Base-by-base conservation (phyloP, 2,329 filamentous ascomycete genomes). In the Cercospora sp. region DNA sequence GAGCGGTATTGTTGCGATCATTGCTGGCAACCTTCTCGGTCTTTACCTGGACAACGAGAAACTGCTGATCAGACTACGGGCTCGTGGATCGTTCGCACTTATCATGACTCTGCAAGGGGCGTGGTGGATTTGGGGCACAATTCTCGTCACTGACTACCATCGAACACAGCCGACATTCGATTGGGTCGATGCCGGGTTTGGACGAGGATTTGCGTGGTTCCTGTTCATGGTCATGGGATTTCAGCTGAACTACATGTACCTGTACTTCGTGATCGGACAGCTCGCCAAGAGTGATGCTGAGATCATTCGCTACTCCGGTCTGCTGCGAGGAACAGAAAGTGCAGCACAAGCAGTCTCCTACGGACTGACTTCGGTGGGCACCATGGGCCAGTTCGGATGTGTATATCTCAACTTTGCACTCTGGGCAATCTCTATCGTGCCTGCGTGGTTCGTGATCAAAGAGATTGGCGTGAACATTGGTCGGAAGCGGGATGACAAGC, bases 261-360 rank as follows among this genome's bases (percentile, higher is more conserved):
- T 92, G 82, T 89, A 92, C 79, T 92, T 92, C 73, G 82, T 92
- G 68, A 86, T 92, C 31, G 85, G 87, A 3, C 89, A 91, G 72
- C 76, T 93, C 2, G 88, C 90, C 1, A 78, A 82, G 4, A 82
- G 84, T 5, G 84, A 91, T 61, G 83, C 84, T 26, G 87, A 93
- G 71, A 85, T 92, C 1, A 86, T 93, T 53, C 85, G 90, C 0
- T 89, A 90, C 73, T 86, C 90, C 0, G 89, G 88, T 0, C 78
- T 93, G 12, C 81, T 93, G 2, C 84, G 90, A 65, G 90, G 88
- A 0, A 90, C 88, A 0, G 90, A 93, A 78, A 91, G 89, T 1
- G 90, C 89, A 0, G 90, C 88, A 80, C 90, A 93, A 75, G 90
- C 90, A 6, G 79, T 93, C 16, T 90, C 88, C 80, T 93, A 92